Conservation (phyloP, 2,329 filamentous ascomycete species). For the Penicillium sp. region DNA sequence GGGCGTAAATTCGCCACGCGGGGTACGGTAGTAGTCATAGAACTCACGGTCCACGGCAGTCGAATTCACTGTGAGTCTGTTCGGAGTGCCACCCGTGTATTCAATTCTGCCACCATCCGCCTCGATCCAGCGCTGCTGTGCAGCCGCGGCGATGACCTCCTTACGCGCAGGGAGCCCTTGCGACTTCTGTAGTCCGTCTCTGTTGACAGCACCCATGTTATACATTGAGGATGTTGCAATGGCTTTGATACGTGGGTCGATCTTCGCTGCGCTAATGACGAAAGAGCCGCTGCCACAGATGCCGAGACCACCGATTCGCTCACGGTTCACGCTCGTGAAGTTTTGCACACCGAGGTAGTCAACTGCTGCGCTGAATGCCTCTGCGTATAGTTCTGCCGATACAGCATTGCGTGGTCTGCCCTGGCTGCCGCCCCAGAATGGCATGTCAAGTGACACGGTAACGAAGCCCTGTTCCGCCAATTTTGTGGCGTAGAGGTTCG, state of each 20-base stretch:
- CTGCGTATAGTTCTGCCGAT: slow-evolving; percentile 20
- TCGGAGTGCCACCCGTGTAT: slow-evolving; percentile 19
- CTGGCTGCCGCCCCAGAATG: slow-evolving; percentile 22
- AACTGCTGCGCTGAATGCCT: slow-evolving; percentile 25
- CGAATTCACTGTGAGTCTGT: slow-evolving; percentile 20
- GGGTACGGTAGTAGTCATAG: slow-evolving; percentile 33
- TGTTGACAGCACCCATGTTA: background rate
- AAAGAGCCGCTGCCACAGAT: slow-evolving; percentile 28
- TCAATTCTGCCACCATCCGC: slow-evolving; percentile 5
- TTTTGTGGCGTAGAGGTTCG: slow-evolving; percentile 23
- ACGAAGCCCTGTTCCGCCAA: slow-evolving; percentile 25
- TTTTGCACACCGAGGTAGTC: slow-evolving; percentile 22
- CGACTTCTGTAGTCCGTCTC: background rate
- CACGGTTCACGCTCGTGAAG: slow-evolving; percentile 17
- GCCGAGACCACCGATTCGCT: slow-evolving; percentile 26
- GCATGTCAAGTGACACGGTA: slow-evolving; percentile 20
- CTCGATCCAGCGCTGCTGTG: slow-evolving; percentile 22
- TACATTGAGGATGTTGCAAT: slow-evolving; percentile 12
- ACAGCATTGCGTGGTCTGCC: slow-evolving; percentile 25
- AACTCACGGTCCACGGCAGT: slow-evolving; percentile 25
- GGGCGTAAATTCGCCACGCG: slow-evolving; percentile 27
- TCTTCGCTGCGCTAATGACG: slow-evolving; percentile 35
- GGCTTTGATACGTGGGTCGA: slow-evolving; percentile 21
- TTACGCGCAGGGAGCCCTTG: slow-evolving; percentile 10
- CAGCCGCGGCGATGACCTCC: slow-evolving; percentile 10